These are phyloP conservation scores for Pleurotus citrinopileatus DNA, from an alignment of 768 basidiomycete genomes.

Conservation along the genomic window DNA sequence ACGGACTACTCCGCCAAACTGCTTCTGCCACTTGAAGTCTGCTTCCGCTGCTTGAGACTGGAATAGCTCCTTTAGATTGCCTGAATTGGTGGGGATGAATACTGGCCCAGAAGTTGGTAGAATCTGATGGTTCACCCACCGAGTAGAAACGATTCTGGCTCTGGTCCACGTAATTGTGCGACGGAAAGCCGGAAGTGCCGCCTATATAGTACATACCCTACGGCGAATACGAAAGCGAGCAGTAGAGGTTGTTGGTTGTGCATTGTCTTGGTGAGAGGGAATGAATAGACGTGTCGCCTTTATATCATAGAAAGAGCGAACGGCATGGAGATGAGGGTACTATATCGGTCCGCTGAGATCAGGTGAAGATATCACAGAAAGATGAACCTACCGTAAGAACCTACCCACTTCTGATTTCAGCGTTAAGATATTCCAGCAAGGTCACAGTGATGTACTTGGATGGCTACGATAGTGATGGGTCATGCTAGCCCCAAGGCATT, in stretches of 20 bases:
- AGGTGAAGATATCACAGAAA: too few species aligned
- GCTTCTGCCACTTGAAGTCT: constrained; percentile 50
- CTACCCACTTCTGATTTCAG: too few species aligned
- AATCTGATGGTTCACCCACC: constrained; percentile 26
- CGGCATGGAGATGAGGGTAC: too few species aligned
- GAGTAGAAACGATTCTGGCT: constrained; percentile 44
- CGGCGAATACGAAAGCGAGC: constrained; percentile 5
- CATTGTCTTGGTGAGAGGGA: neutral
- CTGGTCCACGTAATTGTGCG: constrained; percentile 45
- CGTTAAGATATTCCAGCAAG: too few species aligned
- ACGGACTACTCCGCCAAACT: constrained; percentile 49
- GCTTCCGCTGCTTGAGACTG: constrained; percentile 46
- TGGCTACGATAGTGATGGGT: too few species aligned
- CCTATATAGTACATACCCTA: constrained; percentile 28
- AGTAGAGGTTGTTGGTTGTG: neutral
- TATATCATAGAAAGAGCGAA: neutral
- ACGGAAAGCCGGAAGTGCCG: constrained; percentile 37
- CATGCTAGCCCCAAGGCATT: too few species aligned
- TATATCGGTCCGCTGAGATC: too few species aligned
- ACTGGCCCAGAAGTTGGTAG: neutral
- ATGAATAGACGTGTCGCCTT: neutral
- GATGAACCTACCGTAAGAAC: too few species aligned
- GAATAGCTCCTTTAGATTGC: constrained; percentile 47
- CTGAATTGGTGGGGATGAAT: constrained; percentile 25
- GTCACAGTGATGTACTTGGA: too few species aligned